These are phyloP conservation scores for Suillus variegatus DNA, from an alignment of 768 basidiomycete species.

Conservation along the genomic window DNA sequence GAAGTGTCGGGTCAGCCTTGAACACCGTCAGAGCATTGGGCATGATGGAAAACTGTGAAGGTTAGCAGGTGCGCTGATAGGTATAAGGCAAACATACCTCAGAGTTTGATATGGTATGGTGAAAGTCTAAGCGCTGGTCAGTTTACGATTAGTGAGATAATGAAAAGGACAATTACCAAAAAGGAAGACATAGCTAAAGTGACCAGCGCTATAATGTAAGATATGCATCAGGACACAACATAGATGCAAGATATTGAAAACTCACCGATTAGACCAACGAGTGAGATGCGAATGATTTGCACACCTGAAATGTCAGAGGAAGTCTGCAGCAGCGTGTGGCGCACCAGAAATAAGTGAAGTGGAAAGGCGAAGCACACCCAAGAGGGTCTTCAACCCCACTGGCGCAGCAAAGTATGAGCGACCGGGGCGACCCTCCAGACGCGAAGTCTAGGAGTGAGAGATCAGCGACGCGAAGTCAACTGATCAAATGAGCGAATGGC, in stretches of 20 bases:
- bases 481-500: neutral
- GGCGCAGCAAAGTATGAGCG: neutral
- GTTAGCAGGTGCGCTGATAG: neutral
- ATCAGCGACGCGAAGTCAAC: neutral
- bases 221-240: neutral
- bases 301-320: neutral
- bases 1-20: neutral
- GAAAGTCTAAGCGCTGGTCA: neutral
- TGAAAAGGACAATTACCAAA: neutral
- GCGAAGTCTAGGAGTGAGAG: neutral
- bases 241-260: neutral
- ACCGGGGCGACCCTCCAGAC: neutral
- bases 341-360: neutral
- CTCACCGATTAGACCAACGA: neutral
- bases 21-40: neutral
- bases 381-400: constrained; percentile 1
- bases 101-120: neutral
- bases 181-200: neutral
- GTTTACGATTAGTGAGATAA: neutral
- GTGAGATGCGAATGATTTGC: neutral
- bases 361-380: neutral
- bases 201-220: neutral
- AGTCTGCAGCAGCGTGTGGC: neutral
- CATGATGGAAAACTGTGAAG: neutral
- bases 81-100: neutral